These are phyloP conservation scores for Penicillium alfredii DNA, from an alignment of 495 filamentous ascomycete genomes.

Conservation along the genomic window DNA sequence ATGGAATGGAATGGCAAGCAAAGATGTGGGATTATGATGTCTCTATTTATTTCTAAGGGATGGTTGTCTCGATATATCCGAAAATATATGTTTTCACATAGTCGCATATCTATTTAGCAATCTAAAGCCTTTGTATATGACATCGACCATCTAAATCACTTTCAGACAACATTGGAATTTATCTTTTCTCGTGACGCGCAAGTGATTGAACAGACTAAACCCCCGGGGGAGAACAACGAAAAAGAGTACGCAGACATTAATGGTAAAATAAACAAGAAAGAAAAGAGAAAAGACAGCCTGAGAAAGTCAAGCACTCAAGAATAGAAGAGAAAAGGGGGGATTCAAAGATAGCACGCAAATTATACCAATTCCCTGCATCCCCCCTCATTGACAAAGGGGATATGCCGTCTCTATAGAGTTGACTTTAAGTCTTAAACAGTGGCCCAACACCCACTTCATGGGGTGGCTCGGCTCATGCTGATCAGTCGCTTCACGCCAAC, in stretches of 20 bases:
- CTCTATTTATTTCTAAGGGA: too few relatives aligned
- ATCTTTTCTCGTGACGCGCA: slow-evolving; percentile 18
- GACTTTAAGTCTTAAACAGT: too few relatives aligned
- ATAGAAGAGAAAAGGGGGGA: slow-evolving; percentile 7
- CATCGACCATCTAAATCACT: not conserved
- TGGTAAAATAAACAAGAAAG: slow-evolving; percentile 23
- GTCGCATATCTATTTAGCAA: slow-evolving; percentile 13
- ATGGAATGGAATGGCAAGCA: too few relatives aligned
- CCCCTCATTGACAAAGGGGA: not conserved
- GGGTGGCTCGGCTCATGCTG: slow-evolving; percentile 80
- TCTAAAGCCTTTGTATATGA: slow-evolving; percentile 3
- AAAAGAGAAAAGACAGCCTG: slow-evolving; percentile 5
- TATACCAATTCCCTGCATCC: slow-evolving; percentile 7
- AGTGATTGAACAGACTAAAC: slow-evolving; percentile 14
- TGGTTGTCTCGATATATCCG: too few relatives aligned
- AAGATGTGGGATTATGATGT: too few relatives aligned
- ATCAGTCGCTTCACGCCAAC: slow-evolving; percentile 89
- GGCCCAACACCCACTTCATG: slow-evolving; percentile 20
- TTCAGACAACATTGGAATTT: slow-evolving; percentile 8
- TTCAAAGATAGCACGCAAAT: slow-evolving; percentile 11
- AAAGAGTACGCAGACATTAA: slow-evolving; percentile 22
- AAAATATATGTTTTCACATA: too few relatives aligned
- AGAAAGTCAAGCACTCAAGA: slow-evolving; percentile 1
- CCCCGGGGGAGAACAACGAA: slow-evolving; percentile 4
- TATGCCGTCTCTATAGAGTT: too few relatives aligned